These are phyloP conservation scores for Gleditsia sinensis DNA, from an alignment of 306 rosid genomes.

Conservation along the genomic window DNA sequence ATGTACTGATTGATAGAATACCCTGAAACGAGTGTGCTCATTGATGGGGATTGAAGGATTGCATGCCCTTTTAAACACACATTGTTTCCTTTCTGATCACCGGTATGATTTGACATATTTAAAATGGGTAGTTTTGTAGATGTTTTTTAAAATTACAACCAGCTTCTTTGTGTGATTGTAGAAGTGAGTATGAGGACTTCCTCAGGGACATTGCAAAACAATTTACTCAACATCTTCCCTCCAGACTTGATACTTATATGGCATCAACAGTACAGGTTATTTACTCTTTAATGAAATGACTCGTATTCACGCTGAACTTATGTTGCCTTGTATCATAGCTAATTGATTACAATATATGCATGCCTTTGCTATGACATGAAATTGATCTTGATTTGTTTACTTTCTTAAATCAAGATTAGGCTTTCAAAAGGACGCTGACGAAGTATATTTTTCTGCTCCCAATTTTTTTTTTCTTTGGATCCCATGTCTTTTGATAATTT, in stretches of 20 bases:
- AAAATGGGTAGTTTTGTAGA: slow-evolving; percentile 15
- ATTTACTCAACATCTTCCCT: slow-evolving; percentile 69
- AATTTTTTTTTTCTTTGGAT: slow-evolving; percentile 6
- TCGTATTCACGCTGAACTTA: not conserved
- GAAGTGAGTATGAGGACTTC: slow-evolving; percentile 82
- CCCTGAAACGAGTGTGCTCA: slow-evolving; percentile 66
- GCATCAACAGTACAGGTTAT: slow-evolving; percentile 80
- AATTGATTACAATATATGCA: slow-evolving; percentile 1
- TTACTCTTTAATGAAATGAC: not conserved
- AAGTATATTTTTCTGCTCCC: slow-evolving; percentile 8
- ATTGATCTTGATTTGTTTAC: not conserved
- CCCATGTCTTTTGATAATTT: not conserved
- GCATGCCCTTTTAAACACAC: slow-evolving; percentile 53
- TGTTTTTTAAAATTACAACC: not conserved
- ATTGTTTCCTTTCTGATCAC: slow-evolving; percentile 81
- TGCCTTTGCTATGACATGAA: not conserved
- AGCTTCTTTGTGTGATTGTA: slow-evolving; percentile 36
- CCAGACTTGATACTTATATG: slow-evolving; percentile 83
- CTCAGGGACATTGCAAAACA: slow-evolving; percentile 80
- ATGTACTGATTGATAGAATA: slow-evolving; percentile 48
- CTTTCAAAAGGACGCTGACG: not conserved
- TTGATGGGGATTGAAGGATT: slow-evolving; percentile 76
- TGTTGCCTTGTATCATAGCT: not conserved
- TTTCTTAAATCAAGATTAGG: slow-evolving; percentile 12
- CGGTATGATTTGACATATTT: slow-evolving; percentile 54